A percentile compares a stretch with the other conserved stretches of the same genome.
phyloP scores from a whole-genome alignment of 805 yeast genomes.

The Pichia sporocuriosa region DNA sequence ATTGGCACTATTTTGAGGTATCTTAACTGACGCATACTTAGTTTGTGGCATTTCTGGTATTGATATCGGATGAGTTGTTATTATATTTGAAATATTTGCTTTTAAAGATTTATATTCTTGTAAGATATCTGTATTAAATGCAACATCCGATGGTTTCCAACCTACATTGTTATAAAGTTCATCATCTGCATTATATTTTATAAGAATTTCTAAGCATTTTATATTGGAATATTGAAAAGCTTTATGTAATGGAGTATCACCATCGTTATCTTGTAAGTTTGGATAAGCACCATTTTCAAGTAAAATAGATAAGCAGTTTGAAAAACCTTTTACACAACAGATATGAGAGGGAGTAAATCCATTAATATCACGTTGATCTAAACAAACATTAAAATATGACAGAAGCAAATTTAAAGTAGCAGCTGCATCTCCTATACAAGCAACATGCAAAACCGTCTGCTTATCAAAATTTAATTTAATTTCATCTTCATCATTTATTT shows the following conservation, averaged over 20 bases:
- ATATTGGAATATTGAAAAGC: constrained; percentile 68
- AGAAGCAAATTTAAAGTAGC: constrained; percentile 69
- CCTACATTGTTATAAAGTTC: constrained; percentile 48
- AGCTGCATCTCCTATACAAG: constrained; percentile 46
- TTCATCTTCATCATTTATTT: constrained; percentile 30
- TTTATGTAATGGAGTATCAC: constrained; percentile 79
- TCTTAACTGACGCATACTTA: constrained; percentile 4
- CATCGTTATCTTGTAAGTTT: constrained; percentile 61
- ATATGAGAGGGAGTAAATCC: constrained; percentile 66
- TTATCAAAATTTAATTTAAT: constrained; percentile 42
- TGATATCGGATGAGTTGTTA: constrained; percentile 10
- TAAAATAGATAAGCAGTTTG: constrained; percentile 56
- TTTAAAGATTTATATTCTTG: constrained; percentile 32
- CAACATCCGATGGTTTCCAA: constrained; percentile 59
- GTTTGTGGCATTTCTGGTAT: constrained; percentile 3
- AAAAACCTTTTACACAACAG: constrained; percentile 53
- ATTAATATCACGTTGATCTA: constrained; percentile 40
- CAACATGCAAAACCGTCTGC: constrained; percentile 65
- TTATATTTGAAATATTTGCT: constrained; percentile 18
- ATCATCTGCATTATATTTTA: constrained; percentile 44
- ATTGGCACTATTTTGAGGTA: constrained; percentile 3
- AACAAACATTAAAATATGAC: constrained; percentile 46
- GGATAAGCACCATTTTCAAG: constrained; percentile 74
- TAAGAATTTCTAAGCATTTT: constrained; percentile 47
- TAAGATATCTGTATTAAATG: constrained; percentile 46